These are phyloP conservation scores for Bretschneidera sinensis DNA, from an alignment of 345 rosid species.

Conservation along the genomic window DNA sequence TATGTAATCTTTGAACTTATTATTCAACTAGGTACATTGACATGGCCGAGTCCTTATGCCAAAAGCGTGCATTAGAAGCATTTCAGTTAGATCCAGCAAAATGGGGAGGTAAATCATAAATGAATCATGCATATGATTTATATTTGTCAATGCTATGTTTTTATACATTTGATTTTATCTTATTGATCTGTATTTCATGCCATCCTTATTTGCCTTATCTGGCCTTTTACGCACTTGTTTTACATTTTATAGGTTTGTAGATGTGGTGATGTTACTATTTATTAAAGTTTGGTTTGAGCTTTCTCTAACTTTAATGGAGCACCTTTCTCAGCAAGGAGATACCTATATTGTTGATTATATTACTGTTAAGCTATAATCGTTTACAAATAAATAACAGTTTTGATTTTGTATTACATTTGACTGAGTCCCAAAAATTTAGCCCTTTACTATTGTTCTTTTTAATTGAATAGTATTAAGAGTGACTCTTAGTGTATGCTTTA, in stretches of 20 bases:
- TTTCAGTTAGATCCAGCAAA: constrained; percentile 76
- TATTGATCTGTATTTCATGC: neutral
- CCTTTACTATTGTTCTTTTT: neutral
- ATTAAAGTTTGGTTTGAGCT: too few relatives aligned
- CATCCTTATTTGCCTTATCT: neutral
- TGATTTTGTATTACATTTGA: too few relatives aligned
- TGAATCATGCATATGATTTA: neutral
- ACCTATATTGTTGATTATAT: too few relatives aligned
- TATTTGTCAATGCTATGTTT: too few relatives aligned
- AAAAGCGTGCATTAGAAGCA: constrained; percentile 86
- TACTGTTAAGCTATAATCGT: too few relatives aligned
- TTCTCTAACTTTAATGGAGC: too few relatives aligned
- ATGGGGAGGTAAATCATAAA: constrained; percentile 81
- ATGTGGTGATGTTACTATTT: neutral
- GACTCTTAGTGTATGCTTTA: neutral
- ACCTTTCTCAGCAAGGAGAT: too few relatives aligned
- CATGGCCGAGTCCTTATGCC: constrained; percentile 90
- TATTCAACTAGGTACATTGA: constrained; percentile 66
- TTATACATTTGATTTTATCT: neutral
- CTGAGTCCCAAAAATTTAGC: neutral
- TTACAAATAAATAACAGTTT: neutral
- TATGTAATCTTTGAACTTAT: constrained; percentile 4
- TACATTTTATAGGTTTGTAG: neutral
- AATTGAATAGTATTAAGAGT: neutral
- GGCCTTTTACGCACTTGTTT: neutral